A percentile compares a stretch with the other conserved stretches of the same genome.
These are phyloP conservation scores for Colletotrichum spinosum DNA, from an alignment of 2,329 filamentous ascomycete genomes.

Conservation along the genomic window DNA sequence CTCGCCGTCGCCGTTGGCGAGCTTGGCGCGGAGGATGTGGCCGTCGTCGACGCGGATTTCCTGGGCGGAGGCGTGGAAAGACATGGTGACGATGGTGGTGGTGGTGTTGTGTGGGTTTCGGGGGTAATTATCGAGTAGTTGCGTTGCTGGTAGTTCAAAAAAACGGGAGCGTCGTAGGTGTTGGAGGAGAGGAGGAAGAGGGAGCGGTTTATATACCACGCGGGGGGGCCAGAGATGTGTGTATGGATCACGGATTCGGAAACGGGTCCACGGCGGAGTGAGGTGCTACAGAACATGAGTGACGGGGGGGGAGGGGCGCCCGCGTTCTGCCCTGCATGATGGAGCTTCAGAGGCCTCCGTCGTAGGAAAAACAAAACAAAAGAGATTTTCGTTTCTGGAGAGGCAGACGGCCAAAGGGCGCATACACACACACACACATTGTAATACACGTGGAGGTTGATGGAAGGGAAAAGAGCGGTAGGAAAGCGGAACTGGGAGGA, in stretches of 20 bases:
- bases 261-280: neutral
- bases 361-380: neutral
- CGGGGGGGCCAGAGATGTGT: neutral
- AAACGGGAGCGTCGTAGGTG: neutral
- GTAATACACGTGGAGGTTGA: conserved; percentile 30
- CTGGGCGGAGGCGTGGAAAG: conserved; percentile 62
- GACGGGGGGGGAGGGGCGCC: conserved; percentile 9
- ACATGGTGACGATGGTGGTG: conserved; percentile 47
- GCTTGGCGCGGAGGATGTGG: conserved; percentile 59
- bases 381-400: neutral
- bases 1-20: conserved; percentile 55
- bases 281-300: neutral
- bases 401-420: neutral
- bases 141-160: neutral
- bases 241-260: conserved; percentile 8
- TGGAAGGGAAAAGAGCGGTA: conserved; percentile 24
- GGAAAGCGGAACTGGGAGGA: conserved; percentile 29
- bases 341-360: conserved; percentile 30
- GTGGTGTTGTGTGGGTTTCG: neutral
- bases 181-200: neutral
- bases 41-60: conserved; percentile 62
- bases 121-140: conserved; percentile 5
- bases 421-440: too few relatives aligned
- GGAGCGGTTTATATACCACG: conserved; percentile 17
- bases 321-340: too few relatives aligned